These are phyloP conservation scores for Larix kaempferi DNA, from an alignment of 75 land plant genomes.

Conservation along the genomic window DNA sequence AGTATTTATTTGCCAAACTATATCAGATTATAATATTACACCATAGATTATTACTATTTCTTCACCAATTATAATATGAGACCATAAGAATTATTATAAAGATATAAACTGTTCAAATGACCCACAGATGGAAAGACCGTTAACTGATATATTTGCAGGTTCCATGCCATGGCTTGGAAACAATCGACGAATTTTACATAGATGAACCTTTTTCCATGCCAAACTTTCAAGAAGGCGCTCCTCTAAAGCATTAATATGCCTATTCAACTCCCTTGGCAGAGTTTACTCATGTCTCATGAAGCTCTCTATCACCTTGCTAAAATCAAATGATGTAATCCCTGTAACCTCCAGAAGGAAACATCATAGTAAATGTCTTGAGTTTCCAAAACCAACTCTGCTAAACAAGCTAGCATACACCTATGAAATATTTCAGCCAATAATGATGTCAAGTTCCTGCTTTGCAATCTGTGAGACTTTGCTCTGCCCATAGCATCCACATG, in stretches of 20 bases:
- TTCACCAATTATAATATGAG: too few species aligned
- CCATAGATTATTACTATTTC: too few species aligned
- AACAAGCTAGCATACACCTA: conserved; percentile 44
- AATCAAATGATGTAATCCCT: conserved; percentile 42
- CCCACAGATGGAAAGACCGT: too few species aligned
- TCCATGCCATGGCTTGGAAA: conserved; percentile 2
- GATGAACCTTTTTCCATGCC: conserved; percentile 99
- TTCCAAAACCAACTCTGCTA: conserved; percentile 30
- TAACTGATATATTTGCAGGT: too few species aligned
- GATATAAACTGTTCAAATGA: too few species aligned
- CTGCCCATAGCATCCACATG: conserved; percentile 52
- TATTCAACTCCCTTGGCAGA: conserved; percentile 85
- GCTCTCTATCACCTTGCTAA: conserved; percentile 32
- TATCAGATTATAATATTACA: too few species aligned
- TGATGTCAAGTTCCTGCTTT: conserved; percentile 23
- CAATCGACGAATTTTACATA: conserved; percentile 83
- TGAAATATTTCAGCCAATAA: conserved; percentile 34
- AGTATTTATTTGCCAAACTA: too few species aligned
- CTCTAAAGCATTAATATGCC: conserved; percentile 87
- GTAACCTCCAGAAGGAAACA: conserved; percentile 16
- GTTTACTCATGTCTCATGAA: conserved; percentile 54
- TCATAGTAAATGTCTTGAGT: conserved; percentile 35
- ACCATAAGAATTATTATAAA: too few species aligned
- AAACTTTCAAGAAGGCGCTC: conserved; percentile 86
- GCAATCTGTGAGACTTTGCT: conserved; percentile 24